Base-by-base conservation (phyloP, 805 yeast genomes). In the Babjeviella inositovora region DNA sequence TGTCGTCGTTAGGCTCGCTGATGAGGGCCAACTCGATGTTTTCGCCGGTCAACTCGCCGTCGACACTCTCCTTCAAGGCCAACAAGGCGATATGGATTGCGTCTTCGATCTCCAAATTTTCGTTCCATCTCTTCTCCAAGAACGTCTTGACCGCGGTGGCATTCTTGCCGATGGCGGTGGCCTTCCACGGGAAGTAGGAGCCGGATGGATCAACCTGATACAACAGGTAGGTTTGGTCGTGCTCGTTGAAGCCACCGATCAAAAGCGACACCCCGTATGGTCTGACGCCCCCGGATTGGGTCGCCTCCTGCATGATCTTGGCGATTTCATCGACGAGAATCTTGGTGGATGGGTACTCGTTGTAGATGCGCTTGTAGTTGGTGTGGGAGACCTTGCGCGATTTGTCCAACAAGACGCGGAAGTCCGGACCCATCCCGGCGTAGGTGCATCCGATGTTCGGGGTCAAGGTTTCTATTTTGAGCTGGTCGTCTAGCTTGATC, bases 161-260 rank as follows among this genome's bases (percentile, higher is more conserved):
- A 13, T 95, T 93, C 45, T 84, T 85, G 33, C 99, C 99, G 38
- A 90, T 90, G 13, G 98, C 97, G 4, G 98, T 87, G 18, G 98
- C 98, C 52, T 87, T 90, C 99, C 99, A 90, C 7, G 99, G 97
- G 63, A 81, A 90, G 48, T 76, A 90, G 19, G 95, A 72, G 7
- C 99, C 99, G 4, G 93, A 77, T 4, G 99, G 99, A 53, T 90
- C 99, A 22, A 90, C 93, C 53, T 90, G 99, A 49, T 90, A 90
- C 29, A 90, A 60, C 43, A 79, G 79, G 49, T 67, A 85, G 14
- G 71, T 71, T 9, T 67, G 60, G 37, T 63, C 70, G 28, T 60
- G 60, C 17, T 75, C 82, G 45, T 90, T 97, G 45, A 81, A 67
- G 12, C 98, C 98, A 7, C 96, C 99, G 11, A 90, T 84, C 27